Evolutionary conservation across 306 rosid species (phyloP), one percentile per base, ranked within the genome.

Genomic region (Cyclanthera cordifolia): DNA sequence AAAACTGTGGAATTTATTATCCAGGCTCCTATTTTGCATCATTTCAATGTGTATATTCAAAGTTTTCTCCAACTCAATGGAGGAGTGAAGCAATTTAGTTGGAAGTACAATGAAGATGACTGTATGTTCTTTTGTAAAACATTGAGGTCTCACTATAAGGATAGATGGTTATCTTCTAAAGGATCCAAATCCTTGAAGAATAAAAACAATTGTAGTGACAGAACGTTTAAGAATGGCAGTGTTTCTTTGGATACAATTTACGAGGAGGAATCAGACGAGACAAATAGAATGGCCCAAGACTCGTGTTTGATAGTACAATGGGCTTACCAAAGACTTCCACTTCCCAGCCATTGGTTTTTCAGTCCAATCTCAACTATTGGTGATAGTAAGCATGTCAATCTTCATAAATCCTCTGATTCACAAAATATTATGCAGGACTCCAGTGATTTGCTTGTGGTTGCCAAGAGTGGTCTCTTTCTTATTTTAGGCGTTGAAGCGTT

Each of bases 301-400:
- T 47, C 79, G 49, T 81, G 90, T 52, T 78, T 85, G 70, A 63
- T 25, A n/a, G 65, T 77, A 49, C 93, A 89, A 78, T 89, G 96
- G 96, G 95, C 91, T 73, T 81, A 73, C 83, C 96, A 93, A 87
- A 84, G 89, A 82, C 76, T 89, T 49, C 98, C 96, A 59, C 85
- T 93, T 84, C 98, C 98, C 8, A 32, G 68, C 67, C 82, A 82
- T 76, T 93, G 89, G 89, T 84, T 81, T 79, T 85, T 89, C 10
- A 89, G 98, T 78, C 90, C 98, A 75, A 69, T 89, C 70, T 78
- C 96, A 47, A 93, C 96, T 47, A 85, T 86, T 57, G 76, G 78
- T 74, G 78, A 72, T 77, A 64, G 78, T 78, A 84, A 83, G 79
- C 71, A 32, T 19, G 76, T 82, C 81, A 83, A 77, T 72, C 82